These are phyloP conservation scores for Zoysia pacifica DNA, from an alignment of 176 grass and related monocot species.

Conservation along the genomic window DNA sequence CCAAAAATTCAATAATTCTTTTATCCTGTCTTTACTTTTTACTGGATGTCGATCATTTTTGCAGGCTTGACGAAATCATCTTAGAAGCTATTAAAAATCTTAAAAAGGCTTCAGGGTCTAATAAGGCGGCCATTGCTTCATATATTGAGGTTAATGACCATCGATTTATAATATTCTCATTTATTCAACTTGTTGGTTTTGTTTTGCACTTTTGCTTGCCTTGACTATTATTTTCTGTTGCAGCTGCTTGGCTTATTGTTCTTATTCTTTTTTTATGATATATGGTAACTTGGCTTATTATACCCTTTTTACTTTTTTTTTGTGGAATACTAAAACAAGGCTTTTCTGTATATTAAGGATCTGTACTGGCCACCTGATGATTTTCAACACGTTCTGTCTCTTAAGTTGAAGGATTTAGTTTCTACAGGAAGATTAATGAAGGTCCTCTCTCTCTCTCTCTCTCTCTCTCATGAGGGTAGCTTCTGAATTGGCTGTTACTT, in stretches of 20 bases:
- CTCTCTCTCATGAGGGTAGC: neutral
- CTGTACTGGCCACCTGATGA: constrained; percentile 66
- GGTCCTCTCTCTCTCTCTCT: constrained; percentile 43
- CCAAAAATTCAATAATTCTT: constrained; percentile 37
- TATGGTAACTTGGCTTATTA: no score
- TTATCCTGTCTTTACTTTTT: constrained; percentile 4
- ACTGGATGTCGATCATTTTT: constrained; percentile 12
- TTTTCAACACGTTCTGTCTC: constrained; percentile 70
- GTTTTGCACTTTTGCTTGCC: neutral
- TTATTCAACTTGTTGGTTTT: no score
- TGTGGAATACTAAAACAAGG: constrained; percentile 25
- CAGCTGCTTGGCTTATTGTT: no score
- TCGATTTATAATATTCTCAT: constrained; percentile 1
- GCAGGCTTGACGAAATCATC: constrained; percentile 80
- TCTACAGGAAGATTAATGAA: constrained; percentile 70
- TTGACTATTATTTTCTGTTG: no score
- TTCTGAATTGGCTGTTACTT: constrained; percentile 18
- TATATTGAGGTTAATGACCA: constrained; percentile 74
- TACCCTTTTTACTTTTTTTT: no score
- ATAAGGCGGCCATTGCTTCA: constrained; percentile 63
- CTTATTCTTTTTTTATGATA: no score
- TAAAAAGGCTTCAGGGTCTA: constrained; percentile 69
- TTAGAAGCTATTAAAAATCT: constrained; percentile 78
- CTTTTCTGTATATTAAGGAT: constrained; percentile 54
- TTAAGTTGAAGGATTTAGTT: constrained; percentile 70